Conservation (phyloP, 345 rosid genomes). For the Eucalyptus brandiana region DNA sequence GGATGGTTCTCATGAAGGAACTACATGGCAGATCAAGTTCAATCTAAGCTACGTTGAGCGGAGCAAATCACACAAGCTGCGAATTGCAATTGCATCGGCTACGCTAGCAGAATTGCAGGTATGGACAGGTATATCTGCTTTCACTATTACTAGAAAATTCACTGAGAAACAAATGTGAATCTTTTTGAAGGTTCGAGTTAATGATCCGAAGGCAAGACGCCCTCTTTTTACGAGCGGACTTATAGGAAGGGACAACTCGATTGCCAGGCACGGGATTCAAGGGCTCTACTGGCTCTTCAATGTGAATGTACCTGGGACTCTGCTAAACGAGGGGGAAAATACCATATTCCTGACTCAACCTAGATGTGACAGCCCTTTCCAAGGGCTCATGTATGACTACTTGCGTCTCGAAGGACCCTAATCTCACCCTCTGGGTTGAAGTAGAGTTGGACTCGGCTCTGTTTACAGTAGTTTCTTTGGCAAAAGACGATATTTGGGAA, state of each 20-base stretch:
- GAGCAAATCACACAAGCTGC: conserved; percentile 39
- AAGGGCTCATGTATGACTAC: conserved; percentile 84
- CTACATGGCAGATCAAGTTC: conserved; percentile 75
- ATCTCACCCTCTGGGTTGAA: background rate
- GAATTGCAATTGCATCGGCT: conserved; percentile 78
- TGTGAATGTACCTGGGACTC: conserved; percentile 40
- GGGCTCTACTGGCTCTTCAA: conserved; percentile 61
- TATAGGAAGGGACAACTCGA: conserved; percentile 82
- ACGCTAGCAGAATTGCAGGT: conserved; percentile 82
- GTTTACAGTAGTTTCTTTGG: background rate
- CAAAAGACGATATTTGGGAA: background rate
- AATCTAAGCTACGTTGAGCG: conserved; percentile 21
- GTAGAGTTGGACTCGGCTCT: background rate
- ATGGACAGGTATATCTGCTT: background rate
- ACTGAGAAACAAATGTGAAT: background rate
- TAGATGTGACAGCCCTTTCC: conserved; percentile 48
- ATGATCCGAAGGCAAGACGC: conserved; percentile 37
- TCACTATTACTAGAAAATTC: background rate
- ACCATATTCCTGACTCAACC: conserved; percentile 71
- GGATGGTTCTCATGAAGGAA: conserved; percentile 23
- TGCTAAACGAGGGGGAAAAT: conserved; percentile 58
- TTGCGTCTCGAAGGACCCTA: conserved; percentile 75
- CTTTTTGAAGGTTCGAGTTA: conserved; percentile 48
- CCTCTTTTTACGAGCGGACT: conserved; percentile 77
- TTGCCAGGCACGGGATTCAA: conserved; percentile 87